Conservation (phyloP, 768 basidiomycete species). For the Suillus clintonianus region DNA sequence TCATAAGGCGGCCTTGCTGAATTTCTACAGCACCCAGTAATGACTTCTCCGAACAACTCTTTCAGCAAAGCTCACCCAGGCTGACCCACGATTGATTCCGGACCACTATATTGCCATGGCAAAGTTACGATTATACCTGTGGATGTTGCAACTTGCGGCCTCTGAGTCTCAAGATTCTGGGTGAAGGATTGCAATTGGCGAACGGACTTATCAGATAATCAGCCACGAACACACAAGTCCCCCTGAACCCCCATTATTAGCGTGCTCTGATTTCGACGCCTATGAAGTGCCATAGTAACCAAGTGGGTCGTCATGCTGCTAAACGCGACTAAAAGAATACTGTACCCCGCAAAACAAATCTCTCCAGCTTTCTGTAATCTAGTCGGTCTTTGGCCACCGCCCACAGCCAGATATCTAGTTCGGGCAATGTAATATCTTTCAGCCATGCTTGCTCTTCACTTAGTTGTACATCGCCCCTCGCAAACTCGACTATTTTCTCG, state of each 20-base stretch:
- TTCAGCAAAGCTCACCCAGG: neutral
- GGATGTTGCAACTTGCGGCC: neutral
- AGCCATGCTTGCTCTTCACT: conserved; percentile 47
- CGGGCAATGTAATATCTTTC: conserved; percentile 55
- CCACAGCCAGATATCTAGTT: conserved; percentile 83
- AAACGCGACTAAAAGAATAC: conserved; percentile 58
- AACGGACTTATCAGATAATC: neutral
- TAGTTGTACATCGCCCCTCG: conserved; percentile 33
- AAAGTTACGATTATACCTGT: neutral
- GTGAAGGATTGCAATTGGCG: neutral
- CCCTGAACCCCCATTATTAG: neutral
- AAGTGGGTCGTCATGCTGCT: neutral
- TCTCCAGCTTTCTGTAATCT: conserved; percentile 66
- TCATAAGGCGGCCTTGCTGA: neutral
- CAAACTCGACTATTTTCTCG: conserved; percentile 62
- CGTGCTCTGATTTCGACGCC: neutral
- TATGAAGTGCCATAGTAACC: neutral
- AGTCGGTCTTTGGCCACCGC: conserved; percentile 73
- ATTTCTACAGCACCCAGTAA: neutral
- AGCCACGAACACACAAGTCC: neutral
- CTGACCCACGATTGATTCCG: neutral
- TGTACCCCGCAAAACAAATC: conserved; percentile 69
- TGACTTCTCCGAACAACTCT: neutral
- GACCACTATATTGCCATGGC: neutral
- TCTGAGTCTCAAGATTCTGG: neutral